Base-by-base conservation (phyloP, 2,329 filamentous ascomycete species). In the Fusarium sp. region DNA sequence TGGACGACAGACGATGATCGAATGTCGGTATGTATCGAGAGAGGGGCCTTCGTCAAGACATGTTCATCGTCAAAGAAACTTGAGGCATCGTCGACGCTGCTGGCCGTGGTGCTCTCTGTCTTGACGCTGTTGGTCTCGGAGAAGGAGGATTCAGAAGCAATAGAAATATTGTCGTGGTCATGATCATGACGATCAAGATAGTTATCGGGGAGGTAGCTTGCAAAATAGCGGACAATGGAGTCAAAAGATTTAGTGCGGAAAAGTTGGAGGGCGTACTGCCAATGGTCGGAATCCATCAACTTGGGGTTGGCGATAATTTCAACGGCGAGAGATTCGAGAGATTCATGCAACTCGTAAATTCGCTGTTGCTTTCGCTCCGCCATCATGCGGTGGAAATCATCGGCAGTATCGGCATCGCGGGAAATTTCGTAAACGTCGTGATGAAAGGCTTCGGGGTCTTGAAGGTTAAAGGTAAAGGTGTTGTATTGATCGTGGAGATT, bases 391-490 rank as follows among this genome's bases (percentile, higher is more conserved):
- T 88, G 83, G 70, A 88, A 87, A 69, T 88, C 83, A 45, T 83
- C 83, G 54, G 77, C 63, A n/a, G 82, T 81, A 55, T 78, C 76
- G 53, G 86, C 86, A 52, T 80, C 77, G 72, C 77, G 80, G 34
- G 86, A 86, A 48, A 88, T 82, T 76, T 88, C 86, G 78, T 77
- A 86, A 65, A 88, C 86, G 73, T 88, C 86, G 75, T 87, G 84
- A 73, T 88, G 85, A 63, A 88, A 88, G 51, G 86, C 86, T 64
- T 87, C 83, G 67, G 85, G 83, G 76, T 88, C 86, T 72, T 87
- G 86, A 28, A 88, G 83, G 44, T 82, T 79, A 50, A 83, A 83
- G 49, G 83, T 77, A 53, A 88, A 78, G 46, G 86, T 88, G 77
- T 88, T 88, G 78, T 87, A 88, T 73, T 84, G 83, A 67, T 87